A percentile compares a stretch with the other conserved stretches of the same genome.
Conservation (phyloP, 192 early-diverging fungal species). For the Chytriomyces confervae region DNA sequence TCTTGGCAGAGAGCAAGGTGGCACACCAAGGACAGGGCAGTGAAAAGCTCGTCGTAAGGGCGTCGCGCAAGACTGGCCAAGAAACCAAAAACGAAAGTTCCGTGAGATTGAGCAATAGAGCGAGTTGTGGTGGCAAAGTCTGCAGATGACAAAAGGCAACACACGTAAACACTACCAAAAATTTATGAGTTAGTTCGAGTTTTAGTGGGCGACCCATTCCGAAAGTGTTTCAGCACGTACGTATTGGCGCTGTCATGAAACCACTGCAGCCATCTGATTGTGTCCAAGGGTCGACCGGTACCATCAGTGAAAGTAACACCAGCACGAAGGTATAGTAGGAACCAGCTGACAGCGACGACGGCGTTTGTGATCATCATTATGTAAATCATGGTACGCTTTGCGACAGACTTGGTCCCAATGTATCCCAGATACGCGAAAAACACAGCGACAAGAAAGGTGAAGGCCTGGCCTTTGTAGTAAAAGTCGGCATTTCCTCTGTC, state of each 20-base stretch:
- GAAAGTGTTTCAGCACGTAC: neutral
- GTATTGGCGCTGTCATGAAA: constrained; percentile 29
- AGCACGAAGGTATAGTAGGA: constrained; percentile 26
- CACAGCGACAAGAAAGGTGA: constrained; percentile 32
- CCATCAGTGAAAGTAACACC: constrained; percentile 26
- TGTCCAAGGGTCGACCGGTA: constrained; percentile 23
- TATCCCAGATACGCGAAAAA: constrained; percentile 34
- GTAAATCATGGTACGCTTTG: constrained; percentile 31
- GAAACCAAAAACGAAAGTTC: constrained; percentile 24
- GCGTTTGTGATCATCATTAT: constrained; percentile 11
- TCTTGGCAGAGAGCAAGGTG: constrained; percentile 18
- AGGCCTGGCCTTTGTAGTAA: constrained; percentile 32
- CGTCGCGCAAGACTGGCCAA: constrained; percentile 26
- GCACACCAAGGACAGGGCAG: neutral
- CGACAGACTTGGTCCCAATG: constrained; percentile 21
- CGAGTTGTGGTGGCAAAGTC: constrained; percentile 11
- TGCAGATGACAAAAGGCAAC: constrained; percentile 26
- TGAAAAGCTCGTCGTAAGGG: constrained; percentile 39
- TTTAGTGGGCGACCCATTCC: neutral
- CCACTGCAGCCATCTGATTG: constrained; percentile 41
- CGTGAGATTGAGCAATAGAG: constrained; percentile 16
- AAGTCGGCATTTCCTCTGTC: constrained; percentile 40
- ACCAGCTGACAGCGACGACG: constrained; percentile 31
- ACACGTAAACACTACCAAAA: constrained; percentile 25
- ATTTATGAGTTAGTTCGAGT: neutral